Evolutionary conservation across 2,329 filamentous ascomycete species (phyloP), one percentile per base, ranked within the genome.

Genomic region (Arthrinium puccinioides): DNA sequence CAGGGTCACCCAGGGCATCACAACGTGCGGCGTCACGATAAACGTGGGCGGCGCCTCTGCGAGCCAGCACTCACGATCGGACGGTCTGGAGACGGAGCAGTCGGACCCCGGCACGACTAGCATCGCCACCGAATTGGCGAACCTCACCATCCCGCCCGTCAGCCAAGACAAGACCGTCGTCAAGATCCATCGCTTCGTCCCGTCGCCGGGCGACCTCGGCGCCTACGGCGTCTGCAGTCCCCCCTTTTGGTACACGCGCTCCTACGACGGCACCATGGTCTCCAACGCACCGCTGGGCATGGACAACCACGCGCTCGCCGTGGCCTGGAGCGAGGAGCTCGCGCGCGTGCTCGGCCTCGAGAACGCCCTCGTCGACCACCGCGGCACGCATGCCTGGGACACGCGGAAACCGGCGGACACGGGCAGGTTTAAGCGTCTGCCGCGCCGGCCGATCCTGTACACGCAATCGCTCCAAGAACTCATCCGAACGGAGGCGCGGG

Each of bases 241-340:
- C 9, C 19, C 18, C 16, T n/a, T 29, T 3, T 37, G 35, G 35
- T 37, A 31, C 35, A 37, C 35, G 16, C 35, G 26, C 20, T 2
- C 20, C 35, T 1, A 10, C 35, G 35, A 37, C 15, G 13, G 19
- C 3, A 9, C 19, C 10, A 18, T 10, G 9, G 11, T 2, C 6
- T 18, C 30, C 16, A 11, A 9, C 9, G 35, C 19, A n/a, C 26
- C 35, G 14, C 26, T 37, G 6, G 35, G 35, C 26, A 37, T 37
- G 26, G 35, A 37, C 26, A 37, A 37, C 20, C 30, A 37, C 35
- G n/a, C 13, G 11, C 13, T 37, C 18, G 26, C 35, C 19, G 26
- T 31, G 3, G 20, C 23, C 16, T 37, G 35, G 35, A 29, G 18
- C n/a, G 25, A 37, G 13, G 35, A 37, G 35, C 20, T 37, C 18